These are phyloP conservation scores for Cutaneotrichosporon cavernicola DNA, from an alignment of 1,284 basidiomycete genomes.

Conservation along the genomic window DNA sequence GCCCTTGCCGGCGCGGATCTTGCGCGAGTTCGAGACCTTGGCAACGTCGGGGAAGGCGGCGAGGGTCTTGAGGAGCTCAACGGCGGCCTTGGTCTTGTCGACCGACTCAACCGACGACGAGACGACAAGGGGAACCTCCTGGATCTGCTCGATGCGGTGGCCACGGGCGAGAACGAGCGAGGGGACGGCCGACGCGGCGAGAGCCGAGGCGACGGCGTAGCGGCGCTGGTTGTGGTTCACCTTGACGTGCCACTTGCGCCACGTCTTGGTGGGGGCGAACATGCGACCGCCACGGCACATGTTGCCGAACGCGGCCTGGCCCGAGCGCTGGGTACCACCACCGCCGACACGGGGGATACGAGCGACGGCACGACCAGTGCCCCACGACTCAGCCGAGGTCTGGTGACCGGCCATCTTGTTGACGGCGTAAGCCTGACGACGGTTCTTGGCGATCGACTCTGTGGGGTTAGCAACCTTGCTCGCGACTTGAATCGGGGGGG, in stretches of 20 bases:
- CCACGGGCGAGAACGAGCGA: constrained; percentile 98
- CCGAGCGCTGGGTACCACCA: constrained; percentile 97
- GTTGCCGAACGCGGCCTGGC: constrained; percentile 99
- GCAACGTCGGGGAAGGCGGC: constrained; percentile 90
- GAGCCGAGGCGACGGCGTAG: constrained; percentile 94
- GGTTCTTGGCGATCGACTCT: constrained; percentile 99
- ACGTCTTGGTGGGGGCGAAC: constrained; percentile 99
- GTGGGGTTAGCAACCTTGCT: constrained; percentile 19
- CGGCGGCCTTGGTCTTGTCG: constrained; percentile 97
- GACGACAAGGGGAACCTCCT: constrained; percentile 95
- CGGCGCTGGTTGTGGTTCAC: constrained; percentile 98
- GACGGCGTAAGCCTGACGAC: constrained; percentile 95
- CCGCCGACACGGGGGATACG: constrained; percentile 99
- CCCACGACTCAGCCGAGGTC: constrained; percentile 94
- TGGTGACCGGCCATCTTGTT: constrained; percentile 98
- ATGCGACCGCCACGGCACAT: constrained; percentile 99
- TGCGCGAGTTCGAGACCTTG: constrained; percentile 97
- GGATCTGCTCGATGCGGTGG: constrained; percentile 96
- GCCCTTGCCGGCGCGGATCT: constrained; percentile 94
- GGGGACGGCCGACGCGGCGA: constrained; percentile 96
- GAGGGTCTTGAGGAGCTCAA: constrained; percentile 86
- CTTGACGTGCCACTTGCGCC: constrained; percentile 99
- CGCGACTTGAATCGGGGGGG: not conserved
- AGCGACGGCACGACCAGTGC: constrained; percentile 99
- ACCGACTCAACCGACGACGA: constrained; percentile 75